Percentiles rank a stretch among this genome's conserved stretches.
Evolutionary conservation across 2,329 filamentous ascomycete genomes (phyloP).

Genomic region (Penicillium expansum): DNA sequence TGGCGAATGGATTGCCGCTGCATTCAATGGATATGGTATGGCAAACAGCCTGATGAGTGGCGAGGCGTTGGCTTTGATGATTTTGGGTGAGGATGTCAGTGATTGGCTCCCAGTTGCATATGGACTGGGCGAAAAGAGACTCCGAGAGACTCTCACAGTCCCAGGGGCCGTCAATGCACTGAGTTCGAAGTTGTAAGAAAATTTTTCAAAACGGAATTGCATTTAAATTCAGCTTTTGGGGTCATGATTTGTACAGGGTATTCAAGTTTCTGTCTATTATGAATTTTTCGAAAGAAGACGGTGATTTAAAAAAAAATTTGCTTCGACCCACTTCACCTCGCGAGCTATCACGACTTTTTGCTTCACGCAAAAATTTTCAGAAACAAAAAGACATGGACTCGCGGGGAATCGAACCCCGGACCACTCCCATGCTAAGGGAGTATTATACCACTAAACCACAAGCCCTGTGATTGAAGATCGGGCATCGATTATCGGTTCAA

Average conservation of each 20-base stretch:
- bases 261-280: not conserved
- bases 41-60: constrained; percentile 48
- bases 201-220: not conserved
- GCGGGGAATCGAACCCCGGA: constrained; percentile 51
- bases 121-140: constrained; percentile 16
- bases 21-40: constrained; percentile 68
- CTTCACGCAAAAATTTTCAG: not conserved
- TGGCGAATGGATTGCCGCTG: constrained; percentile 54
- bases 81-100: constrained; percentile 27
- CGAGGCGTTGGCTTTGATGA: constrained; percentile 28
- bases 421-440: constrained; percentile 50
- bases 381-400: constrained; percentile 38
- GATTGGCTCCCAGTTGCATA: constrained; percentile 31
- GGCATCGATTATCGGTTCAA: not conserved
- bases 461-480: constrained; percentile 22
- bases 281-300: not conserved
- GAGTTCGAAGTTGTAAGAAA: constrained; percentile 6
- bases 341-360: not conserved
- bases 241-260: constrained; percentile 4
- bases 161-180: constrained; percentile 14
- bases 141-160: constrained; percentile 15
- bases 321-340: not conserved
- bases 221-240: not conserved
- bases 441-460: constrained; percentile 51
- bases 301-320: not conserved